Evolutionary conservation across 139 green algal genomes (phyloP), one percentile per base, ranked within the genome.

Genomic region (Picochlorum sp.): DNA sequence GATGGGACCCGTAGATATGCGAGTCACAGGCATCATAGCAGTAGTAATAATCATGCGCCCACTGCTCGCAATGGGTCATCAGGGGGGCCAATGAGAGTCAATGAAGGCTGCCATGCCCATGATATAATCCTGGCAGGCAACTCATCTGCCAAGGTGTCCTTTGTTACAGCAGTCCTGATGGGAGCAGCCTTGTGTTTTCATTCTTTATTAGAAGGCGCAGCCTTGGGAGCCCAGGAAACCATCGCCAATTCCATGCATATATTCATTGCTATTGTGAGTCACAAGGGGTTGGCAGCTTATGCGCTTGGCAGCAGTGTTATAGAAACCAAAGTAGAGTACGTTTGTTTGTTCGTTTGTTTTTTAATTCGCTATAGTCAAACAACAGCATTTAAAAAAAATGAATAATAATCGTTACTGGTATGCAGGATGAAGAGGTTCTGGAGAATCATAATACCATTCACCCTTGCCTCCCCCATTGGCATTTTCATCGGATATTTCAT

Each of bases 241-340:
- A 68, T 87, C 45, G 55, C 65, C 20, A 65, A 70, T 36, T 84
- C 79, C 12, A 29, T 82, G 16, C 80, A 92, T 62, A 88, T 92
- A 58, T 86, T 92, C 66, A 73, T 92, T 31, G 84, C 84, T 20
- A 89, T 92, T 37, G 74, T 66, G 16, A 75, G 71, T 29, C 82
- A 88, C 58, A 88, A 89, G 64, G 84, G 84, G 2, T 72, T 91
- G 52, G 84, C 84, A 4, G 84, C 84, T 1, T 91, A 91, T 56
- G 84, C 84, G 9, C 71, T 91, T 44, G 84, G 84, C 4, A 77
- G 77, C 45, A 82, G 68, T 59, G 65, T 91, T 3, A 74, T 89
- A 37, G 84, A 91, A 54, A 64, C 66, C 4, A 30, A 68, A 24
- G 13, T 57, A 64, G 36, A 47, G 39, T 47, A 47, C 39, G 39